Evolutionary conservation across 441 rosid species (phyloP).

Genomic region (Eutrema salsugineum): DNA sequence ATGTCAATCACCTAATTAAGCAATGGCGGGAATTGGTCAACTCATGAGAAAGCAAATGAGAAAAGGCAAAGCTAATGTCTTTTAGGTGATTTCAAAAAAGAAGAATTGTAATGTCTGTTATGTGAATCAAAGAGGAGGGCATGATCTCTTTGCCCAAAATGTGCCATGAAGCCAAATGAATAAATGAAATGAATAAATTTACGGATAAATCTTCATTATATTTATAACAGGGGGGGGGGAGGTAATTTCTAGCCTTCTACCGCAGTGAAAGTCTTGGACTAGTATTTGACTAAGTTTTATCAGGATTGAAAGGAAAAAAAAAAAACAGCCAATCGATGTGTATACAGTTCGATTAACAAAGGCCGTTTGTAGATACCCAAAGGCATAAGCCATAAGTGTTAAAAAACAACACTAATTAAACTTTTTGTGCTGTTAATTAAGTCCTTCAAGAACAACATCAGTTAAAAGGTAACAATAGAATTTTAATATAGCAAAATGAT

Average conservation of each 20-base stretch:
- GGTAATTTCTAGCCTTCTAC: not conserved
- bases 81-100: not conserved
- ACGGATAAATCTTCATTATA: not conserved
- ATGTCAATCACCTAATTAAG: not conserved
- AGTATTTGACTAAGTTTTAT: not conserved
- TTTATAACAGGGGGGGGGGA: not conserved
- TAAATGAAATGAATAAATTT: not conserved
- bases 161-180: not conserved
- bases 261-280: not conserved
- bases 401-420: not conserved
- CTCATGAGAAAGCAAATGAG: constrained; percentile 6
- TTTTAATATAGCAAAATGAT: not conserved
- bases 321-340: not conserved
- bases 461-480: not conserved
- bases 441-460: not conserved
- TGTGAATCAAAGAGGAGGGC: not conserved
- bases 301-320: not conserved
- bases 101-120: not conserved
- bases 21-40: not conserved
- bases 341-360: not conserved
- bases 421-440: not conserved
- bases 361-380: not conserved
- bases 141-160: not conserved
- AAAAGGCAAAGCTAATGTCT: not conserved
- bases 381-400: not conserved